Base-by-base conservation (phyloP, 2,329 filamentous ascomycete species). In the Metarhizium humberi region DNA sequence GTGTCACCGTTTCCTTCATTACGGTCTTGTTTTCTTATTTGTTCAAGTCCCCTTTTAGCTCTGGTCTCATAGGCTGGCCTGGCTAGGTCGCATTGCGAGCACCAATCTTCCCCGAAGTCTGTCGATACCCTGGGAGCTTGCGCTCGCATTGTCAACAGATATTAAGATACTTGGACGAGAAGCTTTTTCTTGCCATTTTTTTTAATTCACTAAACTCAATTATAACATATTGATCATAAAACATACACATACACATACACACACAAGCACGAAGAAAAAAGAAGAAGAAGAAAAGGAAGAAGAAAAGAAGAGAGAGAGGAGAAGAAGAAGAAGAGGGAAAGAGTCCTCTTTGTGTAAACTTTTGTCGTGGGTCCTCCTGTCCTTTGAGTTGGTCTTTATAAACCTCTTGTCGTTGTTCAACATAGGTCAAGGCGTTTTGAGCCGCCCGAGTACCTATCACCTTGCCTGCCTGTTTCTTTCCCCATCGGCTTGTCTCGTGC, bases 401-500 rank as follows among this genome's bases (percentile, higher is more conserved):
- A 34, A 7, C 32, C 10, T 34, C 32, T 34, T 34, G 32, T 34
- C 32, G 32, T 34, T 34, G 10, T 34, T 34, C 32, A 34, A 34
- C 32, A 34, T 34, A 34, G 13, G n/a, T 25, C 43, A 13, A n/a
- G 8, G 43, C 7, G 20, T 30, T 6, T 48, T 13, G 14, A 30
- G 25, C 16, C 16, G 18, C 42, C 42, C 16, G 16, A 34, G 32
- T 11, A 34, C 32, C 25, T 25, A 34, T 11, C 32, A 34, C 32
- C 32, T 34, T 8, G n/a, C n/a, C 43, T n/a, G 45, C 20, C n/a
- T 48, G 18, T 20, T n/a, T 48, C 52, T 57, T 48, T 48, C 56
- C 53, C 49, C 56, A 46, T 56, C 47, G 55, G 58, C 56, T 55
- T 55, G 51, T 59, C 56, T 64, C 71, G 75, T 78, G 65, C 66